Evolutionary conservation across 2,329 filamentous ascomycete genomes (phyloP).

Genomic region (Xylaria multiplex): DNA sequence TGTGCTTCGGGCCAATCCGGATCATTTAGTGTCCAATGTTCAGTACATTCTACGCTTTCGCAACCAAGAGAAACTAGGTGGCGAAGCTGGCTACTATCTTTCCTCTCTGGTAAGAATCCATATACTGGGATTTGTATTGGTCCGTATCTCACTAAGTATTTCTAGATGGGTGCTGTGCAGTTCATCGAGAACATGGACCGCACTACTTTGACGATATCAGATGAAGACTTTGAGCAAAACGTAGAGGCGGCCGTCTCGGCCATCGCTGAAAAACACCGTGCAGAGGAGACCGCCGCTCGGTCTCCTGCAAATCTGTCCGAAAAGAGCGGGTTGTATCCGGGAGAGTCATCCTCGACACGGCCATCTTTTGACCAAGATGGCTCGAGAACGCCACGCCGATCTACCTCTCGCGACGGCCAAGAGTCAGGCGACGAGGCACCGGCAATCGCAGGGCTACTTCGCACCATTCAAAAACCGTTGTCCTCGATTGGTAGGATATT

Average conservation of each 20-base stretch:
- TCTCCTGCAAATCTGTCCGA: slow-evolving; percentile 57
- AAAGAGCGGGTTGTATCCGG: slow-evolving; percentile 50
- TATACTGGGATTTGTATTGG: slow-evolving; percentile 9
- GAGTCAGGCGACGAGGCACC: slow-evolving; percentile 74
- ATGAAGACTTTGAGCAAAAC: slow-evolving; percentile 94
- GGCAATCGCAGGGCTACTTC: slow-evolving; percentile 83
- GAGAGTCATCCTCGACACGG: slow-evolving; percentile 60
- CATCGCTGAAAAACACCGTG: slow-evolving; percentile 88
- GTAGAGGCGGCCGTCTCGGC: slow-evolving; percentile 97
- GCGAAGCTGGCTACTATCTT: slow-evolving; percentile 98
- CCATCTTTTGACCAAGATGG: slow-evolving; percentile 56
- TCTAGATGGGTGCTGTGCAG: slow-evolving; percentile 87
- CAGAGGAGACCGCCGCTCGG: slow-evolving; percentile 58
- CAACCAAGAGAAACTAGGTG: slow-evolving; percentile 95
- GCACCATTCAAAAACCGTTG: slow-evolving; percentile 90
- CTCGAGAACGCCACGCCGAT: slow-evolving; percentile 59
- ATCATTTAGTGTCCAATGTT: slow-evolving; percentile 95
- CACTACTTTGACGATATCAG: slow-evolving; percentile 89
- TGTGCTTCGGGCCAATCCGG: slow-evolving; percentile 91
- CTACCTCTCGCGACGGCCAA: slow-evolving; percentile 64
- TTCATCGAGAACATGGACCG: slow-evolving; percentile 97
- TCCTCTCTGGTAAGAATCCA: slow-evolving; percentile 78
- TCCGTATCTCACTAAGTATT: slow-evolving; percentile 15
- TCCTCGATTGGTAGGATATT: slow-evolving; percentile 96
- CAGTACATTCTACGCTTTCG: slow-evolving; percentile 98